Base-by-base conservation (phyloP, 2,329 filamentous ascomycete genomes). In the Pseudomassariella vexata region DNA sequence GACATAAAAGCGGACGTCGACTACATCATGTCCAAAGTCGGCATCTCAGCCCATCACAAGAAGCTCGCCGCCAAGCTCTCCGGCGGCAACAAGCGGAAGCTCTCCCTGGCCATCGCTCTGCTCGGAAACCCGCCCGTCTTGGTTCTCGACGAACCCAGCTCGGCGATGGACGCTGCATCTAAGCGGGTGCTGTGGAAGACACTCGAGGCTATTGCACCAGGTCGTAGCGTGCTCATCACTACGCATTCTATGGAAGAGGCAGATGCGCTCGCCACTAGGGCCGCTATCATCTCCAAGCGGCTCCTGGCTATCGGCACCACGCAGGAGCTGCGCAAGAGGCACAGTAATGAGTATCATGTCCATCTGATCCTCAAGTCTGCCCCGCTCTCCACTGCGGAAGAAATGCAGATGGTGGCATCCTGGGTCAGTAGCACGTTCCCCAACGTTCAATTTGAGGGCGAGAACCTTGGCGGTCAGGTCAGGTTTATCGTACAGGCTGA, bases 171-270 rank as follows among this genome's bases (percentile, higher is more conserved):
- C 19, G 71, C 71, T 10, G 73, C 72, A 44, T 75, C 71, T 45
- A 76, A 76, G 69, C 90, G 84, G 21, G 69, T 83, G 18, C 85
- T 89, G 71, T 88, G 84, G 84, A 71, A 72, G 28, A 85, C 81
- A 0, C 67, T 89, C 1, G 69, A 70, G 6, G 66, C 73, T 2
- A 71, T 87, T 8, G 73, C 76, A 0, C 72, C 76, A 0, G 81
- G 82, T 0, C 70, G 84, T 19, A 76, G 76, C 2, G 64, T 88
- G 1, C 63, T 89, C 0, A 67, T 89, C 22, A 88, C 83, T 0
- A 89, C 84, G 0, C 84, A 89, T 52, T 79, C 72, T 9, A 88
- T 89, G 82, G 83, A 89, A 50, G 85, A 89, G 54, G 84, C 84
- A 2, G 82, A 87, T 44, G 82, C 82, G 1, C 64, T 89, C 3